Base-by-base conservation (phyloP, 2,329 filamentous ascomycete species). In the Sphaerostilbella broomeana region DNA sequence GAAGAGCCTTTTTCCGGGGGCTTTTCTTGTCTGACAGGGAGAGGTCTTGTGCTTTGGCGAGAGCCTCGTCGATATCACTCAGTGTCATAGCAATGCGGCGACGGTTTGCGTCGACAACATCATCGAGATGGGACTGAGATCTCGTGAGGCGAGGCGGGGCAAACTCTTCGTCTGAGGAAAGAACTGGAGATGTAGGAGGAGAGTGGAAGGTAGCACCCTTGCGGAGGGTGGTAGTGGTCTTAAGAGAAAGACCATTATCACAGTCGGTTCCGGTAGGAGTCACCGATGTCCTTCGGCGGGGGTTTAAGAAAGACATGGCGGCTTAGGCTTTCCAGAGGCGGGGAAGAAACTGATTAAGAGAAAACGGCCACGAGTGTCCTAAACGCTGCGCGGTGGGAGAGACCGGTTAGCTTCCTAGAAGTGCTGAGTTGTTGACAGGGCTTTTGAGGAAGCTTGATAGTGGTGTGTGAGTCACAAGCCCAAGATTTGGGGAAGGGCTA, bases 171-270 rank as follows among this genome's bases (percentile, higher is more conserved):
- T 65, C 64, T 44, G 62, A 57, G 35, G 49, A 44, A 34, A 56
- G 49, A 50, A 56, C 52, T 59, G 54, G 60, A 44, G 70, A 66
- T 55, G 72, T 72, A 25, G 56, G 49, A 44, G 58, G 70, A 59
- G 73, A 73, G 52, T 77, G 72, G 52, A 78, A 79, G 51, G 84
- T 86, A 39, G 81, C 78, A 54, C 79, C 79, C 68, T 86, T 87
- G 59, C 70, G 74, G 61, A 87, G 72, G 60, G 68, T 64, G 60
- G 51, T 54, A 49, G 42, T 55, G 40, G 51, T 67, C 47, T 59
- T 59, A 51, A 57, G 59, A 48, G 51, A 55, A 55, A 63, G 58
- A 35, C 42, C 50, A 45, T 48, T 49, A 40, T 61, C 54, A 38
- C 48, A 44, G 45, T 58, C 53, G 48, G 51, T 55, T 43, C 51